Evolutionary conservation across 2,329 filamentous ascomycete species (phyloP).

Genomic region (Epichloe elymi): DNA sequence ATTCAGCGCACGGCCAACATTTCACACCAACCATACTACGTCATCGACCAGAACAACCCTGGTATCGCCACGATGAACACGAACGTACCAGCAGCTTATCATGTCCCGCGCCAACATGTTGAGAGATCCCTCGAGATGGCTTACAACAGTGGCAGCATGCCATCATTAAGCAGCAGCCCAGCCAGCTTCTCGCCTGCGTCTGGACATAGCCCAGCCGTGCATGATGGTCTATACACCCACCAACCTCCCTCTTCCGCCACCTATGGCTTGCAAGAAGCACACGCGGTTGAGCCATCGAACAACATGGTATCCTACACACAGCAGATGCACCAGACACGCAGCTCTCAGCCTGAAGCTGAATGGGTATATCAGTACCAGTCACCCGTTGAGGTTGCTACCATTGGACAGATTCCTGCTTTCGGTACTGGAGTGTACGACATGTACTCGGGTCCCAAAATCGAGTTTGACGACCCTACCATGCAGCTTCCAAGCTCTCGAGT

Average conservation of each 20-base stretch:
- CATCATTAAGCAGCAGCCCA: conserved; percentile 45
- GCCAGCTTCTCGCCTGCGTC: conserved; percentile 43
- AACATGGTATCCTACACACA: conserved; percentile 31
- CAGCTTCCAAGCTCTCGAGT: conserved; percentile 47
- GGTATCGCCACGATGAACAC: conserved; percentile 49
- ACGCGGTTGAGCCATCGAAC: conserved; percentile 32
- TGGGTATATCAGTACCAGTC: conserved; percentile 47
- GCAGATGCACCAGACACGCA: conserved; percentile 26
- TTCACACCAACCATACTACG: conserved; percentile 37
- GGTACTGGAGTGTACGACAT: conserved; percentile 37
- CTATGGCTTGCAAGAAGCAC: conserved; percentile 34
- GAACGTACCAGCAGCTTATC: conserved; percentile 36
- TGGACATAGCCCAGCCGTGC: conserved; percentile 37
- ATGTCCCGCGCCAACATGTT: conserved; percentile 35
- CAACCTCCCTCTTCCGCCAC: conserved; percentile 33
- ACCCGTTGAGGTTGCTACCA: conserved; percentile 42
- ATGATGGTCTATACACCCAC: conserved; percentile 45
- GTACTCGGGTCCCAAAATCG: conserved; percentile 39
- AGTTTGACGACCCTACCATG: conserved; percentile 43
- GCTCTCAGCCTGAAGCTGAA: conserved; percentile 30
- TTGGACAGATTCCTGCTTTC: conserved; percentile 38
- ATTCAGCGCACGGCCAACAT: conserved; percentile 35
- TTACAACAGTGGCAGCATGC: conserved; percentile 33
- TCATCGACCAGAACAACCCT: conserved; percentile 49
- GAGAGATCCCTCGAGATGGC: conserved; percentile 38